Evolutionary conservation across 345 rosid genomes (phyloP).

Genomic region (Rubroshorea leprosula): DNA sequence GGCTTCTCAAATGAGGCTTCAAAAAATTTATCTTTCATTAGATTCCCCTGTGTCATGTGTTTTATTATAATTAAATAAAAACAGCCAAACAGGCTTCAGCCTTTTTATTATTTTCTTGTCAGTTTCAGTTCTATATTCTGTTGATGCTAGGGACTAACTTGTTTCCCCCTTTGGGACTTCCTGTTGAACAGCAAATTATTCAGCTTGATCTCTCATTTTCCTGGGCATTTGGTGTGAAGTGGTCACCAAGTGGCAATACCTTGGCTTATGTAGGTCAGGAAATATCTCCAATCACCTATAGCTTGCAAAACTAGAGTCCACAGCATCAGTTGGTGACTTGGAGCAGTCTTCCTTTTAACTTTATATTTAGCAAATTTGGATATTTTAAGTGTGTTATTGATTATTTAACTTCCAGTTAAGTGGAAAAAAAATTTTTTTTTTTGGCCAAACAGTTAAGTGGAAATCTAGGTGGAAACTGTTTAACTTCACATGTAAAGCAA

Average conservation of each 20-base stretch:
- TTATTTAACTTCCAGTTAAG: slow-evolving; percentile 9
- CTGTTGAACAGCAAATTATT: slow-evolving; percentile 71
- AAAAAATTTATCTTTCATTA: too few relatives aligned
- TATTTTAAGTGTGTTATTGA: background rate
- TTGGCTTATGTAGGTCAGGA: slow-evolving; percentile 94
- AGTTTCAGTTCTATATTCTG: background rate
- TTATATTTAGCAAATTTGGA: too few relatives aligned
- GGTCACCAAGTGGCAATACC: slow-evolving; percentile 99
- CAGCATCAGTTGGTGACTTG: background rate
- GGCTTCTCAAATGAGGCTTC: too few relatives aligned
- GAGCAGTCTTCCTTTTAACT: background rate
- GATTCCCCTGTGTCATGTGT: too few relatives aligned
- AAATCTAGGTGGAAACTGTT: too few relatives aligned
- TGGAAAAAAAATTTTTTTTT: too few relatives aligned
- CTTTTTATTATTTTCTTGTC: slow-evolving; percentile 3
- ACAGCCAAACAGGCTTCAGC: slow-evolving; percentile 3
- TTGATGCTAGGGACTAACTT: slow-evolving; percentile 2
- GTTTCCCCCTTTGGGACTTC: slow-evolving; percentile 6
- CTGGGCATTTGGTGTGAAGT: slow-evolving; percentile 98
- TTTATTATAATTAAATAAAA: too few relatives aligned
- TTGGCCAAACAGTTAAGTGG: too few relatives aligned
- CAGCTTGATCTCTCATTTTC: slow-evolving; percentile 99
- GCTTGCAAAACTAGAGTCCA: background rate
- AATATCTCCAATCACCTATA: slow-evolving; percentile 18
- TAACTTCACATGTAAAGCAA: too few relatives aligned